phyloP scores from a whole-genome alignment of 2,329 filamentous ascomycete genomes.

The Sarocladium brachiariae region DNA sequence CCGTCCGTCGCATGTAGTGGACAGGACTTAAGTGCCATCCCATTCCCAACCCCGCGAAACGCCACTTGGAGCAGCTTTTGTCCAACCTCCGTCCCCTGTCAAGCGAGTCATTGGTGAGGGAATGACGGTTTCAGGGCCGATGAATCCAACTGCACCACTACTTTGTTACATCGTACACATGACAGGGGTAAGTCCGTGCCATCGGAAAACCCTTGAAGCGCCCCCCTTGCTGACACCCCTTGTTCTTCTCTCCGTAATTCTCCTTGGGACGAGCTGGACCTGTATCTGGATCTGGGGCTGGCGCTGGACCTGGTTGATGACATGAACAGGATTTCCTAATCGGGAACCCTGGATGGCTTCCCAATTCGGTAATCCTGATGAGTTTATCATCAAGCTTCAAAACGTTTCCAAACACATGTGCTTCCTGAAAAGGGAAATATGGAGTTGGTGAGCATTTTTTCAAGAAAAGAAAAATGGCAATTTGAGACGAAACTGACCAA shows the following conservation, averaged over 20 bases:
- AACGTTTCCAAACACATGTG: neutral
- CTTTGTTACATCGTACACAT: too few species aligned
- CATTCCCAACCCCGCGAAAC: neutral
- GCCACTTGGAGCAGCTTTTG: neutral
- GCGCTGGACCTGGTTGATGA: neutral
- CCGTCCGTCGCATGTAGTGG: too few species aligned
- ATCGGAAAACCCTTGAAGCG: too few species aligned
- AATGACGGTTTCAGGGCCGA: neutral
- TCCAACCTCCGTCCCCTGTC: too few species aligned
- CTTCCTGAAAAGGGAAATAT: neutral
- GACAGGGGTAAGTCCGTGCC: too few species aligned
- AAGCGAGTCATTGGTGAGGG: neutral
- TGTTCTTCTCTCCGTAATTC: too few species aligned
- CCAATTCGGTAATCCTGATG: conserved; percentile 7
- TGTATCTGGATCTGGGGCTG: neutral
- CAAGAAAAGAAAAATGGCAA: too few species aligned
- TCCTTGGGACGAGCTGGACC: neutral
- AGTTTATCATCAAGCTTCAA: neutral
- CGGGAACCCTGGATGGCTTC: neutral
- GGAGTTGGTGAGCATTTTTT: neutral
- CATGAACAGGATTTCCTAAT: conserved; percentile 6
- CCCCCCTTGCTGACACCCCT: too few species aligned
- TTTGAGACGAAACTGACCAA: too few species aligned
- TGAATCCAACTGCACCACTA: too few species aligned
- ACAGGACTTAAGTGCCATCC: too few species aligned